Percentiles rank a stretch among this genome's conserved stretches.
phyloP scores from a whole-genome alignment of 768 basidiomycete genomes.

The Phylloporus sp. region DNA sequence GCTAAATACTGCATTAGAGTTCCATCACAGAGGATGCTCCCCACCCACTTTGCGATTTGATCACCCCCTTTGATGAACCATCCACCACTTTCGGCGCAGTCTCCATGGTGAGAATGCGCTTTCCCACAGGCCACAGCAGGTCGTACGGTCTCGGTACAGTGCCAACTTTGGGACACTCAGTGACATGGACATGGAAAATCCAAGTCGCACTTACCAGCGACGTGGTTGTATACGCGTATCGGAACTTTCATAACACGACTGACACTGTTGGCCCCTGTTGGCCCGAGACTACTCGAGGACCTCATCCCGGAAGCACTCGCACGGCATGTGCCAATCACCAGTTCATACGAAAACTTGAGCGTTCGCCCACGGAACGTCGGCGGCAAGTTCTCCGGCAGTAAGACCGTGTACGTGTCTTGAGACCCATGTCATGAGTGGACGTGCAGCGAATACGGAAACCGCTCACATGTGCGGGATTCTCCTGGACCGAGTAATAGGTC shows the following conservation, averaged over 20 bases:
- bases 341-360: slow-evolving; percentile 82
- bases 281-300: slow-evolving; percentile 29
- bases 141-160: slow-evolving; percentile 66
- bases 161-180: slow-evolving; percentile 37
- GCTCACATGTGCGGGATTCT: slow-evolving; percentile 72
- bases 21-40: not conserved
- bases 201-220: slow-evolving; percentile 54
- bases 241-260: slow-evolving; percentile 88
- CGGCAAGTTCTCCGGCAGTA: slow-evolving; percentile 74
- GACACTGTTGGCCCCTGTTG: slow-evolving; percentile 43
- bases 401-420: slow-evolving; percentile 74
- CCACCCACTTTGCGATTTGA: slow-evolving; percentile 17
- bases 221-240: slow-evolving; percentile 84
- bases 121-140: slow-evolving; percentile 71
- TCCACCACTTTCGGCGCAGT: slow-evolving; percentile 24
- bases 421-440: not conserved
- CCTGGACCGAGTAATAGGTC: slow-evolving; percentile 81
- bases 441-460: not conserved
- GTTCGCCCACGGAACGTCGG: slow-evolving; percentile 87
- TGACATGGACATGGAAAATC: slow-evolving; percentile 2
- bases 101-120: slow-evolving; percentile 31
- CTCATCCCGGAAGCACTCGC: slow-evolving; percentile 36
- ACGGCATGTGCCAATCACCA: slow-evolving; percentile 84
- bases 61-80: slow-evolving; percentile 10
- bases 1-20: slow-evolving; percentile 10